These are phyloP conservation scores for Glycine latifolia DNA, from an alignment of 306 rosid genomes.

Conservation along the genomic window DNA sequence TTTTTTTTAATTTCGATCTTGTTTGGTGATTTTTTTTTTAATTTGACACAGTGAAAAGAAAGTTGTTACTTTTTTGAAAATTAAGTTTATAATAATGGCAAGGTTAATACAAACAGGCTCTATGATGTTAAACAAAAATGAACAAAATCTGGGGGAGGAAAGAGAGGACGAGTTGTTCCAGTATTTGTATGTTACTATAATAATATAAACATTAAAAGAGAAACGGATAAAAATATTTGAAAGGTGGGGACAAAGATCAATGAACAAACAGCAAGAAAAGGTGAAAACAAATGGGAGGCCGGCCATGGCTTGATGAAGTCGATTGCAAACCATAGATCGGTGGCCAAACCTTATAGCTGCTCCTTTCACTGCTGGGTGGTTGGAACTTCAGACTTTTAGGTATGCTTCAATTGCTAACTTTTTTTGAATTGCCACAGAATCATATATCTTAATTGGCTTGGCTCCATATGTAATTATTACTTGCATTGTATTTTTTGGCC, in stretches of 20 bases:
- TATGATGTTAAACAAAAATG: no score
- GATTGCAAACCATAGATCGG: not conserved
- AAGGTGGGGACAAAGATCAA: not conserved
- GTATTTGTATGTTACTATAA: no score
- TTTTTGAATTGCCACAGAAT: not conserved
- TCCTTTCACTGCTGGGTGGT: not conserved
- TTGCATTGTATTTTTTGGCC: not conserved
- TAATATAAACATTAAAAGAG: no score
- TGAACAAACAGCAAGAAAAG: not conserved
- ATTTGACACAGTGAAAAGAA: no score
- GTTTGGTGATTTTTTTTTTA: no score
- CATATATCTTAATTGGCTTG: not conserved
- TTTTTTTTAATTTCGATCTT: no score
- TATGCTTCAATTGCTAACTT: slow-evolving; percentile 9
- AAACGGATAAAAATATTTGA: not conserved
- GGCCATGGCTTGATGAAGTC: not conserved
- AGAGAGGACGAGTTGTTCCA: no score
- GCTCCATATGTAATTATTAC: slow-evolving; percentile 13
- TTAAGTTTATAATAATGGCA: no score
- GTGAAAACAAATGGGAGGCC: not conserved
- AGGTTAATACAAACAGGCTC: no score
- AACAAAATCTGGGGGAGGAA: no score
- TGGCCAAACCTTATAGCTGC: not conserved
- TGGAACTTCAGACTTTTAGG: not conserved
- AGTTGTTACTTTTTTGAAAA: no score